Percentiles rank a stretch among this genome's conserved stretches.
These are phyloP conservation scores for Pascua sp. DNA, from an alignment of 1,284 basidiomycete species.

Conservation along the genomic window DNA sequence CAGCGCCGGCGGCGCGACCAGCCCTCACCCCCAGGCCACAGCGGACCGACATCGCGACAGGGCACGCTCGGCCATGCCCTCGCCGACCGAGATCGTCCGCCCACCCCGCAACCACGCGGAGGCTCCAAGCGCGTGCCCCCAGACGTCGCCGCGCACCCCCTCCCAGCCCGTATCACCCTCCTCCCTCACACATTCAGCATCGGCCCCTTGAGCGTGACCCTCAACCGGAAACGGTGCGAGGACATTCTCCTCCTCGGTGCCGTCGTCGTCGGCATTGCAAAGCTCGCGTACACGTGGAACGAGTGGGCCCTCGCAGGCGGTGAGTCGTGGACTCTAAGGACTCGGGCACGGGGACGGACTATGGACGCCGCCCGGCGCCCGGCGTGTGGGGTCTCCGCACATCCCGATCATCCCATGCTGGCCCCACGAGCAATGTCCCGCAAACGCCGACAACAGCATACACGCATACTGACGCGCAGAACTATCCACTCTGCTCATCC, in stretches of 20 bases:
- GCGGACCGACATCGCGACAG: neutral
- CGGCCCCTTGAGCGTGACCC: conserved; percentile 9
- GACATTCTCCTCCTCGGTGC: conserved; percentile 34
- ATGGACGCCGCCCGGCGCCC: neutral
- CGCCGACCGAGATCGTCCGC: neutral
- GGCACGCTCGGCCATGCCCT: neutral
- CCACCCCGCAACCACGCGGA: neutral
- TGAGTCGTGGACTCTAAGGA: conserved; percentile 9
- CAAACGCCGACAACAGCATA: no score
- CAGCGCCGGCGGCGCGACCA: conserved; percentile 6
- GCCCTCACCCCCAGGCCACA: neutral
- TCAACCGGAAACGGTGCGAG: conserved; percentile 40
- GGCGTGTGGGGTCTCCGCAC: neutral
- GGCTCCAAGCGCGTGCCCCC: neutral
- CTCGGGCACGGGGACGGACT: no score
- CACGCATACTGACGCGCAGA: conserved; percentile 7
- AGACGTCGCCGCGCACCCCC: conserved; percentile 18
- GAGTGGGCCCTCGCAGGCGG: conserved; percentile 44
- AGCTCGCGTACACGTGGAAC: conserved; percentile 33
- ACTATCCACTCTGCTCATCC: conserved; percentile 10
- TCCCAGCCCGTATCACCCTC: conserved; percentile 21
- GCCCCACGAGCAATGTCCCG: no score
- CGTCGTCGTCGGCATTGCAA: conserved; percentile 30
- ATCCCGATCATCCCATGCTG: no score
- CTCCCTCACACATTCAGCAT: conserved; percentile 19